Base-by-base conservation (phyloP, 805 yeast genomes). In the Naumovozyma dairenensis region DNA sequence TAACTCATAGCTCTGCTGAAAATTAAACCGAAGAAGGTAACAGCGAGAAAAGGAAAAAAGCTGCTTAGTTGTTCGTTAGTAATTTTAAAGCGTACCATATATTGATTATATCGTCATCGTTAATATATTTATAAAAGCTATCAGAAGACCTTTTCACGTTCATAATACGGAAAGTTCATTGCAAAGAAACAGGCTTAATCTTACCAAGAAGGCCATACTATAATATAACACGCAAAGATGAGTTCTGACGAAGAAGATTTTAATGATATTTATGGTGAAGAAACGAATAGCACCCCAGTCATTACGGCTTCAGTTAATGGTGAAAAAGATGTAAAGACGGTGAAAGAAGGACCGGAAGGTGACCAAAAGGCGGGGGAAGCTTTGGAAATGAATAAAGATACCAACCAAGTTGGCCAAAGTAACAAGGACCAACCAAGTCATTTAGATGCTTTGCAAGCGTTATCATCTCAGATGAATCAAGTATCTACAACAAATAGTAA, bases 181-280 rank as follows among this genome's bases (percentile, higher is more conserved):
- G n/a, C n/a, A n/a, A n/a, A n/a, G n/a, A n/a, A n/a, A n/a, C n/a
- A n/a, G n/a, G n/a, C n/a, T n/a, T n/a, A n/a, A n/a, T n/a, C n/a
- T n/a, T n/a, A n/a, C n/a, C n/a, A n/a, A n/a, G n/a, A n/a, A n/a
- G n/a, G n/a, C n/a, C n/a, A n/a, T n/a, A n/a, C n/a, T n/a, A n/a
- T n/a, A n/a, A n/a, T n/a, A n/a, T n/a, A n/a, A n/a, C n/a, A n/a
- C n/a, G n/a, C n/a, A 39, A 60, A 36, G 35, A 77, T 76, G 81
- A 72, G 80, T 39, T 72, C 80, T 40, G 94, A 85, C 62, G 96
- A 86, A 64, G 96, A 87, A 62, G 96, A 86, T 58, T 87, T 87
- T 60, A 94, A 86, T 62, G 96, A 87, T 58, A 83, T 87, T 62
- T 87, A 87, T 62, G 62, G 62, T 34, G 59, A 59, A 36, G 66